These are phyloP conservation scores for Dipteronia dyeriana DNA, from an alignment of 345 rosid genomes.

Conservation along the genomic window DNA sequence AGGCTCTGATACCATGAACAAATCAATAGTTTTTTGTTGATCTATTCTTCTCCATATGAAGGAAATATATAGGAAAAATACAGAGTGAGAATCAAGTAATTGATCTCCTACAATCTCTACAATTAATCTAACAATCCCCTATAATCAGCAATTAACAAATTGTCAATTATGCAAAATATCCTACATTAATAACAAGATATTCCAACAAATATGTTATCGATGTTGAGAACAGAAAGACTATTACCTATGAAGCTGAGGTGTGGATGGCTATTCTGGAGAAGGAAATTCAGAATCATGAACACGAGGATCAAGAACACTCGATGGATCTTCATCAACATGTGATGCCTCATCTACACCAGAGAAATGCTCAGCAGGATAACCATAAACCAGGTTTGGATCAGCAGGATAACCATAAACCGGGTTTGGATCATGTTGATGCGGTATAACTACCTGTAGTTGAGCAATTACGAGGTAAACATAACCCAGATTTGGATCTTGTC, in stretches of 20 bases:
- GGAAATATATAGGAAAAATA: too few relatives aligned
- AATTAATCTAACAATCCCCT: too few relatives aligned
- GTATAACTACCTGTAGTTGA: too few relatives aligned
- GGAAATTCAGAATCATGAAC: slow-evolving; percentile 1
- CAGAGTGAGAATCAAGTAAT: too few relatives aligned
- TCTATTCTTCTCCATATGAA: too few relatives aligned
- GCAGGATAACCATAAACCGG: slow-evolving; percentile 13
- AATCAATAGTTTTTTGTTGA: too few relatives aligned
- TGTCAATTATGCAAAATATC: too few relatives aligned
- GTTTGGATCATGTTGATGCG: slow-evolving; percentile 18
- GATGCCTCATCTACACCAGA: slow-evolving; percentile 9
- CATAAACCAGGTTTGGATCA: background rate
- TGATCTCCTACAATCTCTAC: too few relatives aligned
- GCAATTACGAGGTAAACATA: background rate
- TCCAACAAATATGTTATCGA: too few relatives aligned
- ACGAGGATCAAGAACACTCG: background rate
- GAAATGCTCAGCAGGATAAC: slow-evolving; percentile 21
- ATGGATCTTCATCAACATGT: slow-evolving; percentile 9
- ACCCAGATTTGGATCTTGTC: slow-evolving; percentile 4
- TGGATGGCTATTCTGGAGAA: slow-evolving; percentile 20
- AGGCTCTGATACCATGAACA: too few relatives aligned
- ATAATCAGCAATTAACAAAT: too few relatives aligned
- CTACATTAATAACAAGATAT: too few relatives aligned
- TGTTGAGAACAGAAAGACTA: background rate
- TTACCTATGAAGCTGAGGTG: slow-evolving; percentile 15